Conservation (phyloP, 2,329 filamentous ascomycete species). For the Neocucurbitaria cava region DNA sequence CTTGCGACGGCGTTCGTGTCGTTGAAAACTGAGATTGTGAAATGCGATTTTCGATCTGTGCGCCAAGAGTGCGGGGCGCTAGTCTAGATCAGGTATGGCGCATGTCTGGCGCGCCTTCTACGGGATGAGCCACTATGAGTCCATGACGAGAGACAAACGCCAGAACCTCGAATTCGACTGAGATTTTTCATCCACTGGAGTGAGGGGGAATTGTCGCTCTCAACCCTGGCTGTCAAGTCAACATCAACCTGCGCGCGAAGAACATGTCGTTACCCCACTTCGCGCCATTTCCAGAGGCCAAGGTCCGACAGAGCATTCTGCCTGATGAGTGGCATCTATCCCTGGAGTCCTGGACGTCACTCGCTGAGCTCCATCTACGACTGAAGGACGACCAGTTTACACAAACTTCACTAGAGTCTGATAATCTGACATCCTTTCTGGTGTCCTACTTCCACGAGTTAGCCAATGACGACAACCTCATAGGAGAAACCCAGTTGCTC, state of each 20-base stretch:
- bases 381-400: constrained; percentile 65
- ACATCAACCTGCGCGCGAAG: neutral
- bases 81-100: constrained; percentile 34
- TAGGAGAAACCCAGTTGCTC: constrained; percentile 58
- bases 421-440: constrained; percentile 70
- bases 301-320: constrained; percentile 70
- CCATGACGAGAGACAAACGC: constrained; percentile 19
- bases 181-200: neutral
- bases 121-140: constrained; percentile 37
- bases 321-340: constrained; percentile 78
- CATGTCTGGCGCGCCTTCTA: constrained; percentile 6
- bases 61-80: constrained; percentile 39
- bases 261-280: constrained; percentile 69
- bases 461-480: constrained; percentile 34
- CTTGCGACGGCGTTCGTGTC: constrained; percentile 39
- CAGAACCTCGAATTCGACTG: constrained; percentile 2
- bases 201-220: neutral
- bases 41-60: constrained; percentile 17
- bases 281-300: constrained; percentile 75
- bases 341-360: constrained; percentile 75
- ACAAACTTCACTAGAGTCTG: constrained; percentile 60
- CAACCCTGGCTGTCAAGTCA: neutral
- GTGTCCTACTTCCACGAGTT: constrained; percentile 68
- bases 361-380: constrained; percentile 70
- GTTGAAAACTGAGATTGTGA: constrained; percentile 18